Evolutionary conservation across 192 early-diverging fungal genomes (phyloP).

Genomic region (Coemansia sp.): DNA sequence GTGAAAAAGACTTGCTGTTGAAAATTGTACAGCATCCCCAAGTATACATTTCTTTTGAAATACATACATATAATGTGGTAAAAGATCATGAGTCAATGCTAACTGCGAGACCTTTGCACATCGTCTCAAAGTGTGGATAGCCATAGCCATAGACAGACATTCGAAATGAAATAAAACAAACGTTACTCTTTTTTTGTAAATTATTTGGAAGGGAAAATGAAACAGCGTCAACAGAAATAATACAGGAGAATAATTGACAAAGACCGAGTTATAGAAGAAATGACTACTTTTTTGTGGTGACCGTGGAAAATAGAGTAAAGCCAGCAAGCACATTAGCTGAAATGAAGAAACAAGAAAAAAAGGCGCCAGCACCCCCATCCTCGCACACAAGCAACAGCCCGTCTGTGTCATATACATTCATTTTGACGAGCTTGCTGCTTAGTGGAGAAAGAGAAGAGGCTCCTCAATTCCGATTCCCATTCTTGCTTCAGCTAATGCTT

Average conservation of each 20-base stretch:
- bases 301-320: too few species aligned
- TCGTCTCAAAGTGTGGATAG: neutral
- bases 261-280: neutral
- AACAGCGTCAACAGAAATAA: neutral
- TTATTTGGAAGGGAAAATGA: neutral
- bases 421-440: constrained; percentile 13
- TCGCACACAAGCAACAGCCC: too few species aligned
- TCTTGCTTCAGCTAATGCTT: too few species aligned
- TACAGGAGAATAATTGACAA: neutral
- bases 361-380: neutral
- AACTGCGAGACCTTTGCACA: neutral
- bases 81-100: neutral
- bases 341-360: neutral
- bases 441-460: neutral
- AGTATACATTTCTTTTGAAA: too few species aligned
- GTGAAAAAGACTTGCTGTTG: neutral
- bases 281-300: too few species aligned
- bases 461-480: too few species aligned
- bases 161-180: neutral
- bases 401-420: neutral
- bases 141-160: neutral
- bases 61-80: too few species aligned
- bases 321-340: too few species aligned
- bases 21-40: too few species aligned
- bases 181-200: neutral